A percentile compares a stretch with the other conserved stretches of the same genome.
Evolutionary conservation across 2,329 filamentous ascomycete genomes (phyloP).

Genomic region (Chaetomium globosum): DNA sequence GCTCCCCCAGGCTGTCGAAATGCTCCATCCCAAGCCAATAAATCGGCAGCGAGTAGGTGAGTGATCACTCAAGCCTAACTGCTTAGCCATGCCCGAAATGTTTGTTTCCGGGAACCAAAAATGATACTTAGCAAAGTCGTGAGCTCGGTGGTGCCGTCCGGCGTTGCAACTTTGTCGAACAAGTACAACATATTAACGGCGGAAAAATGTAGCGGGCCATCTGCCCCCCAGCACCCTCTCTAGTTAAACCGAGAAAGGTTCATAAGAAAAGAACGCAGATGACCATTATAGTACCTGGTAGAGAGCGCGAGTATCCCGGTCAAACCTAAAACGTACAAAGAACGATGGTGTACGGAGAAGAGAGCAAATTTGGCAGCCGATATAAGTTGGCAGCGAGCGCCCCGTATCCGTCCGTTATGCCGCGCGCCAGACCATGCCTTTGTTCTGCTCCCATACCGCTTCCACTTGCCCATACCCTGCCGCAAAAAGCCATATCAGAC

Average conservation of each 20-base stretch:
- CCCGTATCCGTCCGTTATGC: background rate
- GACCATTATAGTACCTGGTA: background rate
- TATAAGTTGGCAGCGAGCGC: background rate
- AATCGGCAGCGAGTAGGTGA: no score
- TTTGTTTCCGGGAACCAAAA: no score
- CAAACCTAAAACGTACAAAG: conserved; percentile 1
- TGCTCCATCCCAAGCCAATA: no score
- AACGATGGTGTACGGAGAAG: background rate
- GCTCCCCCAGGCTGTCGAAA: no score
- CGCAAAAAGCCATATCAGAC: background rate
- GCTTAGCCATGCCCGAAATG: no score
- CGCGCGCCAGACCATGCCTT: background rate
- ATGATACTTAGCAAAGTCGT: no score
- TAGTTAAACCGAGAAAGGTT: background rate
- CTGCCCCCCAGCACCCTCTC: no score
- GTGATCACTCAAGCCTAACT: no score
- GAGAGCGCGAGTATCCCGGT: background rate
- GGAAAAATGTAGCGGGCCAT: no score
- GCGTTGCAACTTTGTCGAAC: no score
- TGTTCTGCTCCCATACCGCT: background rate
- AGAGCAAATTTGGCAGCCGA: background rate
- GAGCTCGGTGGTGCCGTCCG: no score
- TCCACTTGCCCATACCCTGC: background rate
- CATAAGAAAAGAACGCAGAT: conserved; percentile 1
- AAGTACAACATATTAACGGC: no score